These are phyloP conservation scores for Hylodesmum podocarpum DNA, from an alignment of 306 rosid genomes.

Conservation along the genomic window DNA sequence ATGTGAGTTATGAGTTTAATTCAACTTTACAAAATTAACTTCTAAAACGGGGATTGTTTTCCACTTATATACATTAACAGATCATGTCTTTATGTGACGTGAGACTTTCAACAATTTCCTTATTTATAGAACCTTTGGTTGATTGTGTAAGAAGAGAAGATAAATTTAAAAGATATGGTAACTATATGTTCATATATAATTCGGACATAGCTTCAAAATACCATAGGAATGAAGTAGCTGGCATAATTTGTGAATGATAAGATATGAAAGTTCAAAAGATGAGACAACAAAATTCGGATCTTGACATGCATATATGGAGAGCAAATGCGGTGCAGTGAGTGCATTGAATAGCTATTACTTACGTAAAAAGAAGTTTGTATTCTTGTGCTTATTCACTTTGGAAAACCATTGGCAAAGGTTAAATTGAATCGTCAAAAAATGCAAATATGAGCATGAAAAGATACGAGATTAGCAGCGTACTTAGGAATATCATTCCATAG, in stretches of 20 bases:
- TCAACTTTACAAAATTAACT: too few relatives aligned
- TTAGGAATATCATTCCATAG: conserved; percentile 39
- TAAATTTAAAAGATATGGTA: not conserved
- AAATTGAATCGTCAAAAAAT: conserved; percentile 30
- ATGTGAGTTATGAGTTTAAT: too few relatives aligned
- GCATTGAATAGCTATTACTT: not conserved
- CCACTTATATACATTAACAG: too few relatives aligned
- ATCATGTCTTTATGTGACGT: too few relatives aligned
- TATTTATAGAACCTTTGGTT: too few relatives aligned
- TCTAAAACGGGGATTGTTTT: too few relatives aligned
- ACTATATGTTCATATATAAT: not conserved
- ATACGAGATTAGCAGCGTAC: conserved; percentile 19
- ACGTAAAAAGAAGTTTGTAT: conserved; percentile 20
- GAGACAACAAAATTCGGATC: conserved; percentile 3
- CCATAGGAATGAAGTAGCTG: not conserved
- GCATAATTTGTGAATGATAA: too few relatives aligned
- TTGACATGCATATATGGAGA: not conserved
- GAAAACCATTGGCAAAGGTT: conserved; percentile 38
- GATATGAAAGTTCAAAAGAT: not conserved
- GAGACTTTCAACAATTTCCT: too few relatives aligned
- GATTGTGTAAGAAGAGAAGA: too few relatives aligned
- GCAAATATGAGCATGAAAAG: conserved; percentile 13
- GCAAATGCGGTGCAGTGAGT: not conserved
- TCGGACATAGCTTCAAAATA: not conserved
- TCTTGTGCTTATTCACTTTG: conserved; percentile 28